Evolutionary conservation across 148 eudicot genomes (phyloP).

Genomic region (Rhododendron mucronatum): DNA sequence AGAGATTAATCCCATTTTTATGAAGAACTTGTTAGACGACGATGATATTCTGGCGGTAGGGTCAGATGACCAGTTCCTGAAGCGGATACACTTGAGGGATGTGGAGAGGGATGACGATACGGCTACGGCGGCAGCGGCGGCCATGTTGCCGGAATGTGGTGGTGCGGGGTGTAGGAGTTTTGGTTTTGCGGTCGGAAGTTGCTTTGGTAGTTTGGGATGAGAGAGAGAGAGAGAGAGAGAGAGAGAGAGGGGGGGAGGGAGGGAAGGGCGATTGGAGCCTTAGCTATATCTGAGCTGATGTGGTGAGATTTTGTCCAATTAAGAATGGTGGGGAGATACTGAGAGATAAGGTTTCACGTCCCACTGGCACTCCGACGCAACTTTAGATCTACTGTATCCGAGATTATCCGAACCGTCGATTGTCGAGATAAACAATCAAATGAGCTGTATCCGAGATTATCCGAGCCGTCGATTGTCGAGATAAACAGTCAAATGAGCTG

Average conservation of each 20-base stretch:
- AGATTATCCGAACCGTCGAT: too few relatives aligned
- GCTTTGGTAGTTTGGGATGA: not conserved
- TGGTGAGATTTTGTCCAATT: constrained; percentile 30
- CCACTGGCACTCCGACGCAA: not conserved
- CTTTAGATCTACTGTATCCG: too few relatives aligned
- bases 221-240: not conserved
- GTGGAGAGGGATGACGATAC: constrained; percentile 43
- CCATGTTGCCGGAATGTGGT: constrained; percentile 26
- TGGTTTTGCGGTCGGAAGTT: not conserved
- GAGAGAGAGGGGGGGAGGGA: not conserved
- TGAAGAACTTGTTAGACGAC: constrained; percentile 2
- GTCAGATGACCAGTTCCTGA: constrained; percentile 21
- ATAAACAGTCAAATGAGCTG: too few relatives aligned
- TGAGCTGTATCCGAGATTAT: too few relatives aligned
- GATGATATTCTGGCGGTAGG: constrained; percentile 17
- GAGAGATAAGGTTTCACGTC: constrained; percentile 3
- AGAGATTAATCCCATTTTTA: constrained; percentile 18
- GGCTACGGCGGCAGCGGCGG: constrained; percentile 43
- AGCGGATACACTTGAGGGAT: constrained; percentile 25
- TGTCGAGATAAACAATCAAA: too few relatives aligned
- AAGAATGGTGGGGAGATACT: constrained; percentile 7
- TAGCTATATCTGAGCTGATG: constrained; percentile 25
- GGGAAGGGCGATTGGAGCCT: not conserved
- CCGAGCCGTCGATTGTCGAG: too few relatives aligned
- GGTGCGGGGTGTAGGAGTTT: not conserved